A percentile compares a stretch with the other conserved stretches of the same genome.
Evolutionary conservation across 495 filamentous ascomycete species (phyloP).

Genomic region (Umbilicaria muhlenbergii): DNA sequence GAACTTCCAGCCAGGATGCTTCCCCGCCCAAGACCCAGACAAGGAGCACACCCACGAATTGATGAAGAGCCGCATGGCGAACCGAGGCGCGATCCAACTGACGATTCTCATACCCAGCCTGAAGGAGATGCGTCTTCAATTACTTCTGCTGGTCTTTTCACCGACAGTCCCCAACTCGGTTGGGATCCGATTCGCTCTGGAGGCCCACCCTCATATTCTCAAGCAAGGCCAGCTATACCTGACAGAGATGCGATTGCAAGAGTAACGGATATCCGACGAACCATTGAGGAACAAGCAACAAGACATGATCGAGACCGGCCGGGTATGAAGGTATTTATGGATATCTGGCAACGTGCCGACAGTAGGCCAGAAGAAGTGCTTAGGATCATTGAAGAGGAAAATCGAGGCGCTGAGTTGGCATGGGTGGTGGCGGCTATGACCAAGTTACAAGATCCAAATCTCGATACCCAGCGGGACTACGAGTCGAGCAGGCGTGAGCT

Average conservation of each 20-base stretch:
- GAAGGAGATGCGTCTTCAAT: no score
- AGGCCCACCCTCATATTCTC: no score
- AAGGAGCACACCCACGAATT: not conserved
- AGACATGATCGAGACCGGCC: slow-evolving; percentile 7
- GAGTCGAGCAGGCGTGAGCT: no score
- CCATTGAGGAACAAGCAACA: slow-evolving; percentile 19
- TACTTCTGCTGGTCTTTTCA: no score
- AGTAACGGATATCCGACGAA: slow-evolving; percentile 22
- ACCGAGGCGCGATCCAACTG: no score
- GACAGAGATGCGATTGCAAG: slow-evolving; percentile 17
- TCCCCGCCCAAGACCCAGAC: slow-evolving; percentile 3
- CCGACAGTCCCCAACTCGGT: no score
- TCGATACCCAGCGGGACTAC: no score
- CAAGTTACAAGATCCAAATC: slow-evolving; percentile 2
- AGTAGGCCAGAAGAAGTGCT: slow-evolving; percentile 45
- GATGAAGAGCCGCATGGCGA: no score
- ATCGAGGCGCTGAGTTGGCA: slow-evolving; percentile 36
- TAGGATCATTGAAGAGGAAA: slow-evolving; percentile 45
- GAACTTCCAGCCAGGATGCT: slow-evolving; percentile 1
- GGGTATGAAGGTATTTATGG: slow-evolving; percentile 29
- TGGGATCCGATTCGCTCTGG: no score
- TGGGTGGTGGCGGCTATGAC: slow-evolving; percentile 28
- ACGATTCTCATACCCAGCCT: no score
- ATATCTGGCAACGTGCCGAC: slow-evolving; percentile 35
- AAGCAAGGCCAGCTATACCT: slow-evolving; percentile 9